phyloP scores from a whole-genome alignment of 2,329 filamentous ascomycete genomes.

The Aspergillus brunneoviolaceus region DNA sequence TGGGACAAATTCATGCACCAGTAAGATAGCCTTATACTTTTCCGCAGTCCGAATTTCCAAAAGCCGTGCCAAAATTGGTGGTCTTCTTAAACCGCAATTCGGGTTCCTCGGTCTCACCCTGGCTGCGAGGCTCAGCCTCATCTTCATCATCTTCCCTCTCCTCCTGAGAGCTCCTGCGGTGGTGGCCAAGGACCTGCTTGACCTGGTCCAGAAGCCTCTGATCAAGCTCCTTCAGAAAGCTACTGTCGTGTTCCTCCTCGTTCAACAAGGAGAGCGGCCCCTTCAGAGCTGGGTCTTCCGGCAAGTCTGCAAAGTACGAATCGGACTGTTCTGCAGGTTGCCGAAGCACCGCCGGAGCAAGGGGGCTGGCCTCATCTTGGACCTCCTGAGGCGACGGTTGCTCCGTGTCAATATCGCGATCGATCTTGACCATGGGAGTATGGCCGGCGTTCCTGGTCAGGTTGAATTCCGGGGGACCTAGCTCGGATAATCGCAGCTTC shows the following conservation, averaged over 20 bases:
- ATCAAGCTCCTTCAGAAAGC: conserved; percentile 45
- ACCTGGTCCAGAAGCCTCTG: conserved; percentile 45
- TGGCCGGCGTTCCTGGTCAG: conserved; percentile 45
- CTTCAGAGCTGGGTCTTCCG: conserved; percentile 45
- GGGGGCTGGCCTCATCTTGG: conserved; percentile 28
- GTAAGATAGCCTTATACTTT: conserved; percentile 12
- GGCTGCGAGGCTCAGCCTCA: conserved; percentile 24
- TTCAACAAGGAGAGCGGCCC: conserved; percentile 46
- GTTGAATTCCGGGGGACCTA: conserved; percentile 41
- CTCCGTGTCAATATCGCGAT: conserved; percentile 32
- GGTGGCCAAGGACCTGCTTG: conserved; percentile 28
- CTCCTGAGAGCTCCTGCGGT: conserved; percentile 23
- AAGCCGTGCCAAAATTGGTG: conserved; percentile 51
- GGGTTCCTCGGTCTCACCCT: conserved; percentile 29
- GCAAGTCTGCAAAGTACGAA: conserved; percentile 43
- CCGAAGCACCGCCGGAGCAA: conserved; percentile 33
- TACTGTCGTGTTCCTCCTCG: conserved; percentile 40
- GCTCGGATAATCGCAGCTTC: conserved; percentile 37
- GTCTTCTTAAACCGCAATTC: conserved; percentile 46
- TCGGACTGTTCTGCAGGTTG: conserved; percentile 41
- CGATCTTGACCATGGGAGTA: conserved; percentile 46
- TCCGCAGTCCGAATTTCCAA: conserved; percentile 33
- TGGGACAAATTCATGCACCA: not conserved
- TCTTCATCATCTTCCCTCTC: conserved; percentile 18
- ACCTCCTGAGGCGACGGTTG: conserved; percentile 27